phyloP scores from a whole-genome alignment of 257 asterid genomes.

The Solanum chaucha region DNA sequence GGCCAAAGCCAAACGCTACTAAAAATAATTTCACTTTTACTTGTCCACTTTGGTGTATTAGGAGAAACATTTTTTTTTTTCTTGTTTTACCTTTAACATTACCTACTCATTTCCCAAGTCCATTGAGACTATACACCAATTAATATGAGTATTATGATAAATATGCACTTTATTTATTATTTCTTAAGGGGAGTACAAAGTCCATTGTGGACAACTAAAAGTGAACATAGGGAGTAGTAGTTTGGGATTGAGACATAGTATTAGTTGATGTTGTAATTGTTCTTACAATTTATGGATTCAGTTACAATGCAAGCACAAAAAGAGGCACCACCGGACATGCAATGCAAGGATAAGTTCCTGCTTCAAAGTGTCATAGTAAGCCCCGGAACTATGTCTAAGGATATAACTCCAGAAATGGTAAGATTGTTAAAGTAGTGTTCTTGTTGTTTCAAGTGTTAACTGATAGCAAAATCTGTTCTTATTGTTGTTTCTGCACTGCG shows the following conservation, averaged over 20 bases:
- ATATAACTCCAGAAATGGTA: conserved; percentile 80
- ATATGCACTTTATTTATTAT: neutral
- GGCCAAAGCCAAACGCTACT: neutral
- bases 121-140: neutral
- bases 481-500: neutral
- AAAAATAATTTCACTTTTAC: neutral
- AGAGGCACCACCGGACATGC: conserved; percentile 87
- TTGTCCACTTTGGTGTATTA: neutral
- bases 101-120: neutral
- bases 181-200: neutral
- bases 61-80: neutral
- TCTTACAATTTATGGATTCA: conserved; percentile 14
- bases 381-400: conserved; percentile 56
- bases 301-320: conserved; percentile 99
- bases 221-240: neutral
- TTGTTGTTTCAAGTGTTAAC: neutral
- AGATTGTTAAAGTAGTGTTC: neutral
- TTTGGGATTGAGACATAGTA: neutral
- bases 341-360: conserved; percentile 94
- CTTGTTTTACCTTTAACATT: neutral
- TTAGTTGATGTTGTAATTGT: neutral
- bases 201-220: neutral
- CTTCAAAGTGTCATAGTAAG: conserved; percentile 64
- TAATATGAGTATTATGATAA: neutral
- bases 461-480: neutral